Conservation (phyloP, 1,284 basidiomycete species). For the Rhodotorula mucilaginosa region DNA sequence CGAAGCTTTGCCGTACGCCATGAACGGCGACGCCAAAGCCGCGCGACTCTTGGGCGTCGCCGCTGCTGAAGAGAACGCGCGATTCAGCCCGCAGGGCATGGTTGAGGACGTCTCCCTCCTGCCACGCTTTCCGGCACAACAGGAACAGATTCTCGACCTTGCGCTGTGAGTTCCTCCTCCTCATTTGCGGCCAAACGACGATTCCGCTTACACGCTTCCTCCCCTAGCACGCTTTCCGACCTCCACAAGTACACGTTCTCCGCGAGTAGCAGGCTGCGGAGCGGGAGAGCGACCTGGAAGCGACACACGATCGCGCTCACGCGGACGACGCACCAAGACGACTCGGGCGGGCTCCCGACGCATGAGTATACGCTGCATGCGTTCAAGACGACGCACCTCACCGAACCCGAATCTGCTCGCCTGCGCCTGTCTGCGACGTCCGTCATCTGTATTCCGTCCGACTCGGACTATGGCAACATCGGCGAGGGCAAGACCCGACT, state of each 20-base stretch:
- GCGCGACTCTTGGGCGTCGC: background rate
- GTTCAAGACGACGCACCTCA: constrained; percentile 5
- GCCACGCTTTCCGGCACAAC: background rate
- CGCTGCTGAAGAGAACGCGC: background rate
- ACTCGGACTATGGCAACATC: background rate
- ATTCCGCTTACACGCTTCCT: background rate
- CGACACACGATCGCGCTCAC: constrained; percentile 1
- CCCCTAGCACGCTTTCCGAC: background rate
- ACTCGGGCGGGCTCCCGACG: background rate
- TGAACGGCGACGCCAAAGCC: background rate
- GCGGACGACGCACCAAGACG: background rate
- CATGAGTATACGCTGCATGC: constrained; percentile 6
- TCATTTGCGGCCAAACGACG: background rate
- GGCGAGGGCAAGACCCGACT: background rate
- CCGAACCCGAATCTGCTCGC: constrained; percentile 13
- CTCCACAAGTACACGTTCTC: constrained; percentile 1
- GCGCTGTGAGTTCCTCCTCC: background rate
- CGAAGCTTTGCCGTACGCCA: background rate
- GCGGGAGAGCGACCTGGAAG: background rate
- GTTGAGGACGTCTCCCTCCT: background rate
- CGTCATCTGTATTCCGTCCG: constrained; percentile 14
- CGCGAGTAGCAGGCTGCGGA: background rate
- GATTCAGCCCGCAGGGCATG: background rate
- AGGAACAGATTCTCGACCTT: background rate
- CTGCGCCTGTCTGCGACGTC: constrained; percentile 8